Evolutionary conservation across 2,329 filamentous ascomycete species (phyloP).

Genomic region (Aspergillus felis): DNA sequence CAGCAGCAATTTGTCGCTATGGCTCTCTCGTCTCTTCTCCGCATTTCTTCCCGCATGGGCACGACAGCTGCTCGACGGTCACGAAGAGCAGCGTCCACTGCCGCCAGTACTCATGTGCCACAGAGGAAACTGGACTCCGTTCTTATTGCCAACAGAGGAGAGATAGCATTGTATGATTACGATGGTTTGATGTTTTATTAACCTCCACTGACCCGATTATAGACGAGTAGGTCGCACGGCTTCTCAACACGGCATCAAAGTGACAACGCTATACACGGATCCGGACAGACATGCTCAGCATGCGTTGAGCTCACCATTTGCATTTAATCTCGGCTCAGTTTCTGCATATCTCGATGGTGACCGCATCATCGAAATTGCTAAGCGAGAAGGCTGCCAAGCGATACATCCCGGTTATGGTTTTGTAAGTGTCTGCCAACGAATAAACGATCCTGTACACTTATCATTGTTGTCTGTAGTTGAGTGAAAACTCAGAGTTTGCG

Average conservation of each 20-base stretch:
- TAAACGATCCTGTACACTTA: background rate
- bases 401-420: constrained; percentile 96
- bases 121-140: constrained; percentile 63
- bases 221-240: constrained; percentile 84
- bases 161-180: constrained; percentile 71
- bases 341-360: constrained; percentile 91
- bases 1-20: constrained; percentile 18
- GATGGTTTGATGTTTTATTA: constrained; percentile 1
- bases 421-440: constrained; percentile 35
- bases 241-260: constrained; percentile 80
- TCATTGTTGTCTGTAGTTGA: constrained; percentile 49
- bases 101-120: constrained; percentile 18
- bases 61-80: constrained; percentile 26
- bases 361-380: constrained; percentile 83
- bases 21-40: constrained; percentile 38
- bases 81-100: constrained; percentile 28
- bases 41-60: constrained; percentile 34
- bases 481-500: constrained; percentile 89
- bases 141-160: constrained; percentile 92
- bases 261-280: constrained; percentile 92
- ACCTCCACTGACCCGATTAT: constrained; percentile 4
- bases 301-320: constrained; percentile 76
- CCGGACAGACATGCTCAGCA: constrained; percentile 86
- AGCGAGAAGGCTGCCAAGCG: constrained; percentile 79
- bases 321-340: constrained; percentile 76